Evolutionary conservation across 352 stramenopile genomes (phyloP), one percentile per base, ranked within the genome.

Genomic region (Pythium coloratum): DNA sequence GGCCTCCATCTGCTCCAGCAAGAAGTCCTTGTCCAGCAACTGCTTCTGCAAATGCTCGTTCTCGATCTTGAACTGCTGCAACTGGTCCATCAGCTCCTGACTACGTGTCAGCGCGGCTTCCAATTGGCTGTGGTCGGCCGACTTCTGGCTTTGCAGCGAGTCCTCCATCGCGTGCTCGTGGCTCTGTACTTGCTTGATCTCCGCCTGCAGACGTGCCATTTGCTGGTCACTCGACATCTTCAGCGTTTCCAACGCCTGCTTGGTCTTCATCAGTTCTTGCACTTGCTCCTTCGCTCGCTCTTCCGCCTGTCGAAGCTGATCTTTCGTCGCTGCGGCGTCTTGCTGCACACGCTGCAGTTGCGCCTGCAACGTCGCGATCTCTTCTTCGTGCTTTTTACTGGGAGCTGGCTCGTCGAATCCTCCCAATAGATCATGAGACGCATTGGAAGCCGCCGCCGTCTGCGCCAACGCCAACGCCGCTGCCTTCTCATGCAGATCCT

Each of bases 51-150:
- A 71, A 42, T 88, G 79, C 54, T 89, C 77, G 55, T 86, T 91
- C 68, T 91, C 81, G 57, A 86, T 89, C 63, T 90, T 89, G 73
- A 88, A 84, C 62, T 90, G 78, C 56, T 89, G 71, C 32, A 90
- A 59, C 30, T 89, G 76, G 28, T 76, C 70, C 5, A 74, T 51
- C n/a, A 87, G 55, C 32, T 89, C 77, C 7, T 84, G 70, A 32
- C 69, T 72, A 33, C 76, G 75, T 0, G 38, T 14, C n/a, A 69
- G 28, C 32, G 73, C 69, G 36, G 70, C 71, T 46, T 80, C 67
- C 6, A 81, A 28, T 2, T 84, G 74, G 3, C 50, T 50, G 62
- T 88, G 80, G 46, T 76, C 76, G 0, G 64, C 47, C 18, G 16
- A 70, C 47, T 60, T 58, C n/a, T 76, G 70, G 4, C 33, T 63